Evolutionary conservation across 2,329 filamentous ascomycete species (phyloP), one percentile per base, ranked within the genome.

Genomic region (Aspergillus sp.): DNA sequence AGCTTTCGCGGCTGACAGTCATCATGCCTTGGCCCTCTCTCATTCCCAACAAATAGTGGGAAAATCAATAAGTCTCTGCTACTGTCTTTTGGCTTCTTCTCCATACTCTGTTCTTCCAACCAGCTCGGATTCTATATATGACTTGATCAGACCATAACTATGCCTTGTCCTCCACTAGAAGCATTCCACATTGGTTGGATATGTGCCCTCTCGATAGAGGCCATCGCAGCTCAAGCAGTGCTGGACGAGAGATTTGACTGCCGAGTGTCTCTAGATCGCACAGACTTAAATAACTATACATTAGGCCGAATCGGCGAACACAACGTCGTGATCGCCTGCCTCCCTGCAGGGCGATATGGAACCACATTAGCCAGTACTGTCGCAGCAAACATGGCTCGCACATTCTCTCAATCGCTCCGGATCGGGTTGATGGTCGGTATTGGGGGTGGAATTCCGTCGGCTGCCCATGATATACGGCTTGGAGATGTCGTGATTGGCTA

Each of bases 111-210:
- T n/a, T n/a, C n/a, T n/a, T n/a, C n/a, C n/a, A n/a, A n/a, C n/a
- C n/a, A n/a, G n/a, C n/a, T n/a, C n/a, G n/a, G n/a, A n/a, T n/a
- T n/a, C n/a, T n/a, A n/a, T n/a, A n/a, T n/a, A n/a, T n/a, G n/a
- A n/a, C n/a, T n/a, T n/a, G n/a, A n/a, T n/a, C n/a, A n/a, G n/a
- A n/a, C n/a, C n/a, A n/a, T n/a, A n/a, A n/a, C n/a, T n/a, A n/a
- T n/a, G n/a, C n/a, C n/a, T n/a, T n/a, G n/a, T n/a, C n/a, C n/a
- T n/a, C n/a, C n/a, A n/a, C n/a, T n/a, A n/a, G n/a, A n/a, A n/a
- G 32, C 61, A 48, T 76, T 75, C 52, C 71, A 64, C 1, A 65
- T 76, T 5, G 75, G 71, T 13, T 76, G 73, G 72, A 72, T 77
- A 3, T 75, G 70, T 54, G 72, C 73, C 11, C 49, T 75, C 5